Percentiles rank a stretch among this genome's conserved stretches.
phyloP scores from a whole-genome alignment of 2,329 filamentous ascomycete species.

The Trichophyton rubrum region DNA sequence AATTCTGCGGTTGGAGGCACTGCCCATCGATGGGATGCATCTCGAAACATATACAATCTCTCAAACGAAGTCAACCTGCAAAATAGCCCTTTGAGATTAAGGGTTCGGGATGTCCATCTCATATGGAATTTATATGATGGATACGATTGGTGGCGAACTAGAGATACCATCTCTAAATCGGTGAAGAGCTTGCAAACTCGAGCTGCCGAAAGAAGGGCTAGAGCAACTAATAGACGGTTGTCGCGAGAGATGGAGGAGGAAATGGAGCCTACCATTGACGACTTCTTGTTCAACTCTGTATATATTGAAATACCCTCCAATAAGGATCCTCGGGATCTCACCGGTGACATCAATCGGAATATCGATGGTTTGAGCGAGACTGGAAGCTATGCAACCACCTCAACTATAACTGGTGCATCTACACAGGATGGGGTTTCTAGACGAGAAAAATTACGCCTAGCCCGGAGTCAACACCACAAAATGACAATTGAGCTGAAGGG shows the following conservation, averaged over 20 bases:
- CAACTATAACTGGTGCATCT: constrained; percentile 34
- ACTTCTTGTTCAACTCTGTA: constrained; percentile 96
- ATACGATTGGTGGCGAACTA: constrained; percentile 86
- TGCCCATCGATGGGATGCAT: constrained; percentile 69
- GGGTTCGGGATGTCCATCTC: constrained; percentile 73
- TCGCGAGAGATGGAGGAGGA: constrained; percentile 51
- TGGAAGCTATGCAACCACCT: constrained; percentile 70
- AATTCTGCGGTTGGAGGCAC: constrained; percentile 50
- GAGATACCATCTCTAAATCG: constrained; percentile 73
- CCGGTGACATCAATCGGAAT: constrained; percentile 73
- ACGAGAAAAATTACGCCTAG: constrained; percentile 55
- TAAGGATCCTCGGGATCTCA: constrained; percentile 68
- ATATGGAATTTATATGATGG: constrained; percentile 98
- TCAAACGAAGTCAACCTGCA: constrained; percentile 49
- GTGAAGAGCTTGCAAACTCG: constrained; percentile 77
- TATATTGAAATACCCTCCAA: constrained; percentile 89
- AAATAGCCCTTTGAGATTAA: constrained; percentile 61
- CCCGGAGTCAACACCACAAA: constrained; percentile 82
- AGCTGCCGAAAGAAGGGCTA: constrained; percentile 60
- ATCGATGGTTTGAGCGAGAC: constrained; percentile 85
- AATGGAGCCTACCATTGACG: constrained; percentile 76
- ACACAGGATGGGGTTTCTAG: constrained; percentile 25
- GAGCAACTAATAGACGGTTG: constrained; percentile 44
- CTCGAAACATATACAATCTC: constrained; percentile 59
- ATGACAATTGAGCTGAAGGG: constrained; percentile 88